Evolutionary conservation across 108 stramenopile genomes (phyloP).

Genomic region (Pinguiococcus pyrenoidosus): DNA sequence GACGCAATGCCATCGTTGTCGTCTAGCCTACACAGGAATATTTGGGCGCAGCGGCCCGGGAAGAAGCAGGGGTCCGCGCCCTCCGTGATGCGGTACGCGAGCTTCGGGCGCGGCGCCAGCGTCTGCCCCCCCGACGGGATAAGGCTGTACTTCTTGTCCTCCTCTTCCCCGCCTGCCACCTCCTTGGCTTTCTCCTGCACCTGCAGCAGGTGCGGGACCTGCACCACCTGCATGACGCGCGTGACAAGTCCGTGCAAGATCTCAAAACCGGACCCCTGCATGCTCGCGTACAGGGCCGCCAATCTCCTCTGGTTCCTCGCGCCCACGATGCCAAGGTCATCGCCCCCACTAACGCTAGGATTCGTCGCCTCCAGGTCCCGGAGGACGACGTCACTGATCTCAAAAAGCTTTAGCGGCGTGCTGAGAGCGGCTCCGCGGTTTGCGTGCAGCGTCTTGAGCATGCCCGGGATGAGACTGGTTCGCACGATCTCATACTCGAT

Average conservation of each 20-base stretch:
- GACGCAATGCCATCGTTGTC: neutral
- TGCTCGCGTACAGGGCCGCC: conserved; percentile 79
- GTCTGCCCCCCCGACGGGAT: too few species aligned
- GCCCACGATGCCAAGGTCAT: conserved; percentile 85
- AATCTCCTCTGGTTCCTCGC: conserved; percentile 70
- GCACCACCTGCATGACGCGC: conserved; percentile 78
- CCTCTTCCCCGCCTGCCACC: conserved; percentile 19
- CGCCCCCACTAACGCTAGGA: too few species aligned
- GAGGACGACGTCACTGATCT: conserved; percentile 85
- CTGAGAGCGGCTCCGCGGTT: conserved; percentile 28
- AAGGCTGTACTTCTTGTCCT: conserved; percentile 27
- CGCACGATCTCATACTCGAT: conserved; percentile 92
- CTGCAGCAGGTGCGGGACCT: conserved; percentile 34
- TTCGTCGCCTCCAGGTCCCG: conserved; percentile 67
- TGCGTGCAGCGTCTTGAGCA: conserved; percentile 83
- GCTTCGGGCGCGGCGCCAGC: too few species aligned
- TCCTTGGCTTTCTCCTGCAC: neutral
- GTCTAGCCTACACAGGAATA: conserved; percentile 59
- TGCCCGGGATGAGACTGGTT: conserved; percentile 83
- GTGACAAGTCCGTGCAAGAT: conserved; percentile 94
- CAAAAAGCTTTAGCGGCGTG: conserved; percentile 51
- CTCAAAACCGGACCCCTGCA: conserved; percentile 90
- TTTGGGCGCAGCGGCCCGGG: conserved; percentile 72
- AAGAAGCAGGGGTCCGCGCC: conserved; percentile 64
- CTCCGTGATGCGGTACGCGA: too few species aligned